These are phyloP conservation scores for Capsicum baccatum DNA, from an alignment of 257 asterid species.

Conservation along the genomic window DNA sequence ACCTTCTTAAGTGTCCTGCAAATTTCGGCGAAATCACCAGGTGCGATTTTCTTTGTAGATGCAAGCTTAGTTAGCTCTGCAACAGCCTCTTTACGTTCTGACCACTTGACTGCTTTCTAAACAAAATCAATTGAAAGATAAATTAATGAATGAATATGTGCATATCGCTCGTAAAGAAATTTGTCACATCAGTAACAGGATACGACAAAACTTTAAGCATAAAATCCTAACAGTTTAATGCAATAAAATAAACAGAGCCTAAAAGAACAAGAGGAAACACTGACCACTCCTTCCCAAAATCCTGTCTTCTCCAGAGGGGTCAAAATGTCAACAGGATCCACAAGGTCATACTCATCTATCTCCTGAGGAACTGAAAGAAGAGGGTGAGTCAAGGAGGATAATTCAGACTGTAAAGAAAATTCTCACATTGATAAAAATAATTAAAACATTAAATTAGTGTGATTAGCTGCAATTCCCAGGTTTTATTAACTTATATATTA, in stretches of 20 bases:
- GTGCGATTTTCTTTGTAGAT: slow-evolving; percentile 90
- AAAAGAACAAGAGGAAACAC: slow-evolving; percentile 39
- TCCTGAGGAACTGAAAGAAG: slow-evolving; percentile 81
- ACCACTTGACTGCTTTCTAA: slow-evolving; percentile 99
- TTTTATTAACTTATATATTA: neutral
- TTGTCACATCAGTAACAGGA: neutral
- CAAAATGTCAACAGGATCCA: slow-evolving; percentile 96
- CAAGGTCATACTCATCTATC: slow-evolving; percentile 97
- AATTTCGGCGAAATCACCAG: slow-evolving; percentile 95
- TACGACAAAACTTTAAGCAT: neutral
- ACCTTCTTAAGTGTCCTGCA: slow-evolving; percentile 98
- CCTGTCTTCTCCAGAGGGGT: slow-evolving; percentile 97
- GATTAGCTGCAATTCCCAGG: neutral
- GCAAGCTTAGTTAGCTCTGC: slow-evolving; percentile 97
- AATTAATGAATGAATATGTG: slow-evolving; percentile 27
- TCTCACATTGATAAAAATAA: slow-evolving; percentile 3
- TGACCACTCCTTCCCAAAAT: slow-evolving; percentile 99
- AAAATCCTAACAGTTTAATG: neutral
- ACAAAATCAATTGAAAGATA: slow-evolving; percentile 34
- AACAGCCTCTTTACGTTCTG: slow-evolving; percentile 97
- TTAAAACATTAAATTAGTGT: neutral
- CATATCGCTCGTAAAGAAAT: slow-evolving; percentile 23
- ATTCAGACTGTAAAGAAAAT: slow-evolving; percentile 20
- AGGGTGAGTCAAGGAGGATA: slow-evolving; percentile 40
- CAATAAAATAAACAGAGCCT: slow-evolving; percentile 9